Percentiles rank a stretch among this genome's conserved stretches.
These are phyloP conservation scores for Jamesozyma jinghongensis DNA, from an alignment of 805 yeast species.

Conservation along the genomic window DNA sequence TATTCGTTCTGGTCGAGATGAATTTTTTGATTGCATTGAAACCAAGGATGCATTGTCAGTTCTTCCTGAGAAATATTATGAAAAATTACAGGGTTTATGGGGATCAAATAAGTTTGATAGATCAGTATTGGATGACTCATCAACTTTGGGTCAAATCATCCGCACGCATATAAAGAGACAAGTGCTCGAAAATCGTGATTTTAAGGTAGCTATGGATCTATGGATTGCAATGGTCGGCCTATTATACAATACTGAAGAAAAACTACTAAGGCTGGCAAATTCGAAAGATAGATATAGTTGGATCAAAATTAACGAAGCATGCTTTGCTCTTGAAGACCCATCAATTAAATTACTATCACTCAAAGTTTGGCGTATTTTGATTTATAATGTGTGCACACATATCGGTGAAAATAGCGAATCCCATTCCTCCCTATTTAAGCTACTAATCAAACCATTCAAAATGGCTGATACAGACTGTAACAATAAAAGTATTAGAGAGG, in stretches of 20 bases:
- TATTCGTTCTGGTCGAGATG: conserved; percentile 2
- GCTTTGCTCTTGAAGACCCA: conserved; percentile 9
- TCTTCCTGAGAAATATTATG: conserved; percentile 9
- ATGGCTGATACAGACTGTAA: conserved; percentile 3
- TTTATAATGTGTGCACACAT: conserved; percentile 12
- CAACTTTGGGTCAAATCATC: conserved; percentile 15
- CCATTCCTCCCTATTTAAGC: background rate
- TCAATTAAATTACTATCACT: conserved; percentile 13
- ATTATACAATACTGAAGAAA: conserved; percentile 13
- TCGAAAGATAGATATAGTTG: conserved; percentile 9
- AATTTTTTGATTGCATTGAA: conserved; percentile 11
- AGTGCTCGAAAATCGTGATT: conserved; percentile 12
- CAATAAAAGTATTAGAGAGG: conserved; percentile 8
- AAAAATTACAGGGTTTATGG: background rate
- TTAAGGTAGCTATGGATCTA: conserved; percentile 22
- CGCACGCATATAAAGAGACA: conserved; percentile 12
- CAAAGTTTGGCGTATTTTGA: conserved; percentile 24
- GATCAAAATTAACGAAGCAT: conserved; percentile 15
- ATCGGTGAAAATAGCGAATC: conserved; percentile 1
- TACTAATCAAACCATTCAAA: conserved; percentile 13
- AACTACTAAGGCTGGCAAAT: conserved; percentile 5
- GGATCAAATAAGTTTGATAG: background rate
- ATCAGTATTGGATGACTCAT: background rate
- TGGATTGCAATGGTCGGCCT: conserved; percentile 26
- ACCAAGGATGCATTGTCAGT: conserved; percentile 4